A percentile compares a stretch with the other conserved stretches of the same genome.
These are phyloP conservation scores for Candida anglica DNA, from an alignment of 805 yeast genomes.

Conservation along the genomic window DNA sequence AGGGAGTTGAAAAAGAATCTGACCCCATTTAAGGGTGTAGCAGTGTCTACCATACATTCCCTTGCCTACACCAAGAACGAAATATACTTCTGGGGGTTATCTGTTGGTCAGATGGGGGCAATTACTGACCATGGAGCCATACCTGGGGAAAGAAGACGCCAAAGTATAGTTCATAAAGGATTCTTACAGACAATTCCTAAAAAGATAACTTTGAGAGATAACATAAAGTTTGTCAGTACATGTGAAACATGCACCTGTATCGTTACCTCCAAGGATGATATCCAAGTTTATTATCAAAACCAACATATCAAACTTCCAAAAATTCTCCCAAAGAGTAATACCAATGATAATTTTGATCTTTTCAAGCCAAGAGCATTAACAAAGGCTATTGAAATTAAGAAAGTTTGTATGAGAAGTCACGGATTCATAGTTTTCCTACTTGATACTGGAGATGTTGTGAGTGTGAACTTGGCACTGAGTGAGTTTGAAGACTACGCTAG, in stretches of 20 bases:
- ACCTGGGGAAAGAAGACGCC: slow-evolving; percentile 20
- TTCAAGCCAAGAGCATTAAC: slow-evolving; percentile 54
- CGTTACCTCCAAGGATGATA: slow-evolving; percentile 51
- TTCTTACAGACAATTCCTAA: slow-evolving; percentile 35
- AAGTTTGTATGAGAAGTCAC: slow-evolving; percentile 32
- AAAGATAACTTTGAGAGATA: slow-evolving; percentile 41
- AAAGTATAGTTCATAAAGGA: slow-evolving; percentile 32
- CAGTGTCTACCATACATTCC: slow-evolving; percentile 70
- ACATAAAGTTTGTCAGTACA: slow-evolving; percentile 54
- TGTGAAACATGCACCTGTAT: slow-evolving; percentile 70
- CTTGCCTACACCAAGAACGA: slow-evolving; percentile 50
- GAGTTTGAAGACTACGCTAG: slow-evolving; percentile 8
- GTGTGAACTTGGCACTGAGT: slow-evolving; percentile 22
- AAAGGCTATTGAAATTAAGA: slow-evolving; percentile 29
- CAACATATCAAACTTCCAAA: slow-evolving; percentile 49
- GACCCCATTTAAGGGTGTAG: slow-evolving; percentile 37
- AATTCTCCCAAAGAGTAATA: slow-evolving; percentile 27
- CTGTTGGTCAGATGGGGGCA: slow-evolving; percentile 78
- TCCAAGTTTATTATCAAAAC: slow-evolving; percentile 58
- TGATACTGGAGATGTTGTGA: slow-evolving; percentile 57
- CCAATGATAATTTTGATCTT: slow-evolving; percentile 43
- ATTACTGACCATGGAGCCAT: slow-evolving; percentile 10
- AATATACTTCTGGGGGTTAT: slow-evolving; percentile 70
- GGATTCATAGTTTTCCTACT: slow-evolving; percentile 46
- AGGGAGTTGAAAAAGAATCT: slow-evolving; percentile 40